phyloP scores from a whole-genome alignment of 2,329 filamentous ascomycete species.

The Talaromyces sp. region DNA sequence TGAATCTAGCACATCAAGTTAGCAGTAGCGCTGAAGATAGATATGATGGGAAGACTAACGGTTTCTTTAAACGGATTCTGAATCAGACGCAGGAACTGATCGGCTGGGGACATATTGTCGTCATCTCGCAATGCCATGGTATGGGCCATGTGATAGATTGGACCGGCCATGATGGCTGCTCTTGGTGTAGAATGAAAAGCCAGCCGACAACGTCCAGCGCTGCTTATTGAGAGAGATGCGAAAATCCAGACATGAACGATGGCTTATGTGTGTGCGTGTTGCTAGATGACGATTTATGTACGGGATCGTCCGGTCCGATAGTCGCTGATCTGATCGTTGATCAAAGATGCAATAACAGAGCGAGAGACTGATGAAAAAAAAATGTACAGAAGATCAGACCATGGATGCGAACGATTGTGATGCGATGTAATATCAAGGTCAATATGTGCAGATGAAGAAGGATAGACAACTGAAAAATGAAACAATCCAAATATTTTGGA shows the following conservation, averaged over 20 bases:
- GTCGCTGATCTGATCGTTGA: neutral
- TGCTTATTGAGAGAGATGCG: neutral
- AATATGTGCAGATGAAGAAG: neutral
- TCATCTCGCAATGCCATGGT: neutral
- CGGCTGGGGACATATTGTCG: constrained; percentile 19
- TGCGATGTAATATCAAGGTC: neutral
- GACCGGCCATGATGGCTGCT: neutral
- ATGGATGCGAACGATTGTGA: neutral
- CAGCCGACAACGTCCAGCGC: constrained; percentile 4
- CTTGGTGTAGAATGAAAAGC: neutral
- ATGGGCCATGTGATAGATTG: neutral
- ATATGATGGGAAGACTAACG: constrained; percentile 35
- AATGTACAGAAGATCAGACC: neutral
- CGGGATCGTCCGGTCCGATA: neutral
- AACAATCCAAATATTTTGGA: neutral
- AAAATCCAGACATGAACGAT: neutral
- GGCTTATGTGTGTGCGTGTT: neutral
- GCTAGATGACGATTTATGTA: neutral
- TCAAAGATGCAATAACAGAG: neutral
- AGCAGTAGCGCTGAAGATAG: constrained; percentile 40
- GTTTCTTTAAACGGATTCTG: constrained; percentile 42
- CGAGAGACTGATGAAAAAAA: neutral
- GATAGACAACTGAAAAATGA: neutral
- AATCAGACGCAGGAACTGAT: constrained; percentile 42
- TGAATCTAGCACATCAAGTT: constrained; percentile 42